Percentiles rank a stretch among this genome's conserved stretches.
phyloP scores from a whole-genome alignment of 305 asterid genomes.

The Fraxinus paxiana region DNA sequence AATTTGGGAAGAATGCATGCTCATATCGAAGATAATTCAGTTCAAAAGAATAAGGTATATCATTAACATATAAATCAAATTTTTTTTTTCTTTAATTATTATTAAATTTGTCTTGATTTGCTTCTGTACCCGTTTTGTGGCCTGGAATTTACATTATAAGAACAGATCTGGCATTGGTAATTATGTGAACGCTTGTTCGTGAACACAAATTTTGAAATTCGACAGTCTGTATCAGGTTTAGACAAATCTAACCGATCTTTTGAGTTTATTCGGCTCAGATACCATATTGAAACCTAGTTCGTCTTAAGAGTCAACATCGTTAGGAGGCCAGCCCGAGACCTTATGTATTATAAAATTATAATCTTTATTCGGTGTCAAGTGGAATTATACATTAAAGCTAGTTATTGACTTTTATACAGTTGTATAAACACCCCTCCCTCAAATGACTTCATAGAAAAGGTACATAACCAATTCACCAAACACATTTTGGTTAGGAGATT shows the following conservation, averaged over 20 bases:
- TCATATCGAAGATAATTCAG: background rate
- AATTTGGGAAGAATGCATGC: background rate
- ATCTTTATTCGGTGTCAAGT: background rate
- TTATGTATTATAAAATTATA: background rate
- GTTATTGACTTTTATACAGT: background rate
- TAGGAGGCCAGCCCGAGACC: background rate
- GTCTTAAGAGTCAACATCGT: background rate
- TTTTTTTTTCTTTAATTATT: background rate
- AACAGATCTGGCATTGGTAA: background rate
- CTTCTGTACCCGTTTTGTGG: background rate
- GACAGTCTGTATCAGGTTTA: background rate
- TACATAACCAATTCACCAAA: slow-evolving; percentile 30
- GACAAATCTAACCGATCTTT: background rate
- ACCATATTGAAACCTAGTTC: too few species aligned
- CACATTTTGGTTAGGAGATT: slow-evolving; percentile 20
- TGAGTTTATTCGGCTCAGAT: background rate
- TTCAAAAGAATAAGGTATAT: background rate
- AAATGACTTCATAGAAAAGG: slow-evolving; percentile 30
- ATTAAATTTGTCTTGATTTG: background rate
- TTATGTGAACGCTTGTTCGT: background rate
- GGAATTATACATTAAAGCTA: background rate
- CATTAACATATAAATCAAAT: background rate
- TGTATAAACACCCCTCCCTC: background rate
- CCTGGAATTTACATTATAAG: background rate
- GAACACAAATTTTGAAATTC: background rate